Evolutionary conservation across 2,329 filamentous ascomycete species (phyloP), one percentile per base, ranked within the genome.

Genomic region (Fusarium sp.): DNA sequence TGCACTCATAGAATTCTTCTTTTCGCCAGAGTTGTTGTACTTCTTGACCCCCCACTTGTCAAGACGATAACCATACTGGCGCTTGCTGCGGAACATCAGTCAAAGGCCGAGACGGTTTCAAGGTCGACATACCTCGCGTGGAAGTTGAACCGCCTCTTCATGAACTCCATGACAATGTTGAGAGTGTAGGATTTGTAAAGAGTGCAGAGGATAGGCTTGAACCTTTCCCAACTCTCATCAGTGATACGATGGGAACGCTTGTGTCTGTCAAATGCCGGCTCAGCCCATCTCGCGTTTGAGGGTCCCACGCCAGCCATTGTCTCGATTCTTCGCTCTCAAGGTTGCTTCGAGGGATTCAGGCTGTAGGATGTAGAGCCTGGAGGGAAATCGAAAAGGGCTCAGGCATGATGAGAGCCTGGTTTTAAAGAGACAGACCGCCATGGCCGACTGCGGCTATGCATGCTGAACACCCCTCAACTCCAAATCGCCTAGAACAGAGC

Each of bases 31-130:
- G 27, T 71, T 71, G 27, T 71, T 71, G 58, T 82, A 82, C 50
- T 82, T 82, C 43, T 37, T 74, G 23, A 77, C 59, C 7, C 61
- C 65, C 75, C 79, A 80, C 45, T 78, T 77, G 23, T 79, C 73
- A 14, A 82, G 75, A 18, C 76, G 74, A 56, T 82, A 81, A 16
- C 80, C 76, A 57, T 78, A 78, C 37, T 82, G 81, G 4, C 81
- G 79, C 48, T 79, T 80, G 23, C 80, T 82, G 37, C 45, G 37
- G 11, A n/a, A 16, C 27, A 67, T 34, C 10, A 72, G 72, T 43
- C 16, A 27, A 20, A 57, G 27, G 35, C 23, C 35, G 11, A 25
- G 30, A 25, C 9, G 18, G 27, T 8, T 5, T 34, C 20, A 13
- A 41, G 18, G 27, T 56, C 18, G 41, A 20, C 57, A 57, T 78